phyloP scores from a whole-genome alignment of 331 rosid genomes.

The Rosa hybrid region DNA sequence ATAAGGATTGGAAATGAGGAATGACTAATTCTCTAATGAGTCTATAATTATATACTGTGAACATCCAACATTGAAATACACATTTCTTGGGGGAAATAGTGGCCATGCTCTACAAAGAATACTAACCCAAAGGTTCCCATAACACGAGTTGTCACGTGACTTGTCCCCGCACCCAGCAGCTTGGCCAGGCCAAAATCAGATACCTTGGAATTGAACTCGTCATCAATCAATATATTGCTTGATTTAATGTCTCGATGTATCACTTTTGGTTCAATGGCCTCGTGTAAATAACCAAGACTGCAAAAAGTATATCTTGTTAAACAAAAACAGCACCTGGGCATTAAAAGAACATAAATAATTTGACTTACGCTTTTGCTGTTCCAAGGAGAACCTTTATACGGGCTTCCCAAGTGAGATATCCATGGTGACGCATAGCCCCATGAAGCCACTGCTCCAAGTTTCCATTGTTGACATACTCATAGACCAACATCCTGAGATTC shows the following conservation, averaged over 20 bases:
- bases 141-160: constrained; percentile 88
- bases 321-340: constrained; percentile 14
- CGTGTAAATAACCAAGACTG: constrained; percentile 95
- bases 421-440: constrained; percentile 94
- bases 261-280: constrained; percentile 97
- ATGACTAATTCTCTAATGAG: constrained; percentile 6
- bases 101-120: constrained; percentile 12
- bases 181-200: constrained; percentile 93
- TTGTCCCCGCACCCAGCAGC: constrained; percentile 83
- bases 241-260: constrained; percentile 92
- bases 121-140: constrained; percentile 98
- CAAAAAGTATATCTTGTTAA: constrained; percentile 32
- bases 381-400: constrained; percentile 88
- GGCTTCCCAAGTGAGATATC: constrained; percentile 97
- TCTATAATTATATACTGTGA: not conserved
- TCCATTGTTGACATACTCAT: constrained; percentile 93
- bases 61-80: not conserved
- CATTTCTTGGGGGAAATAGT: constrained; percentile 16
- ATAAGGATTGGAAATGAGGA: not conserved
- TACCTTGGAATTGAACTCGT: constrained; percentile 88
- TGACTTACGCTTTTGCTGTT: constrained; percentile 92
- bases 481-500: constrained; percentile 75
- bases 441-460: constrained; percentile 98
- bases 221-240: constrained; percentile 88
- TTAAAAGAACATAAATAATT: constrained; percentile 3